These are phyloP conservation scores for Trametes hirsuta DNA, from an alignment of 1,284 basidiomycete species.

Conservation along the genomic window DNA sequence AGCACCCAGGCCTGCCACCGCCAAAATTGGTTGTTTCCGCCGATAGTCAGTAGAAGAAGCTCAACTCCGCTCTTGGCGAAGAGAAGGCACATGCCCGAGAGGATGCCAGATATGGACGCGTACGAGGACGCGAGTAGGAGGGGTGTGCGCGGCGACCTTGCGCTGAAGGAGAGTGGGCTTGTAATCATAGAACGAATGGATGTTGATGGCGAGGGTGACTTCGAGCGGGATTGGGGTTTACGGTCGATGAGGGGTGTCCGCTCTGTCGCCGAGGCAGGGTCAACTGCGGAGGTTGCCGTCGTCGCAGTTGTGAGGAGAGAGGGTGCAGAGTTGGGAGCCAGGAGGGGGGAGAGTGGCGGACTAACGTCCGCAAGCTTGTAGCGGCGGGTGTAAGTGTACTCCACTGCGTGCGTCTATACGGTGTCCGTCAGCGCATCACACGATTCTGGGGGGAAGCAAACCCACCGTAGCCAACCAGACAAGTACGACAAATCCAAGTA, in stretches of 20 bases:
- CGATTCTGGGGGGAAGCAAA: background rate
- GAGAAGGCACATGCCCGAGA: slow-evolving; percentile 91
- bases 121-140: slow-evolving; percentile 85
- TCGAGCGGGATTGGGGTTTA: slow-evolving; percentile 39
- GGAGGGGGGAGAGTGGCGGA: slow-evolving; percentile 38
- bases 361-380: slow-evolving; percentile 35
- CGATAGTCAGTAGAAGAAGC: slow-evolving; percentile 80
- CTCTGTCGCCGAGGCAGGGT: slow-evolving; percentile 48
- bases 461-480: slow-evolving; percentile 68
- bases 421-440: slow-evolving; percentile 10
- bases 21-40: slow-evolving; percentile 87
- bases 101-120: slow-evolving; percentile 88
- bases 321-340: slow-evolving; percentile 34
- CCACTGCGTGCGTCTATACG: slow-evolving; percentile 57
- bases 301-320: slow-evolving; percentile 34
- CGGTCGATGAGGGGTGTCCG: slow-evolving; percentile 61
- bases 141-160: slow-evolving; percentile 51
- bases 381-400: slow-evolving; percentile 48
- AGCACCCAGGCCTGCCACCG: slow-evolving; percentile 83
- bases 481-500: slow-evolving; percentile 68
- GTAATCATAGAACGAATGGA: slow-evolving; percentile 32
- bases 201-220: slow-evolving; percentile 31
- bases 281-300: slow-evolving; percentile 37
- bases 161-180: slow-evolving; percentile 26
- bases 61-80: slow-evolving; percentile 96